phyloP scores from a whole-genome alignment of 352 stramenopile species.

The Hyphochytrium catenoides region DNA sequence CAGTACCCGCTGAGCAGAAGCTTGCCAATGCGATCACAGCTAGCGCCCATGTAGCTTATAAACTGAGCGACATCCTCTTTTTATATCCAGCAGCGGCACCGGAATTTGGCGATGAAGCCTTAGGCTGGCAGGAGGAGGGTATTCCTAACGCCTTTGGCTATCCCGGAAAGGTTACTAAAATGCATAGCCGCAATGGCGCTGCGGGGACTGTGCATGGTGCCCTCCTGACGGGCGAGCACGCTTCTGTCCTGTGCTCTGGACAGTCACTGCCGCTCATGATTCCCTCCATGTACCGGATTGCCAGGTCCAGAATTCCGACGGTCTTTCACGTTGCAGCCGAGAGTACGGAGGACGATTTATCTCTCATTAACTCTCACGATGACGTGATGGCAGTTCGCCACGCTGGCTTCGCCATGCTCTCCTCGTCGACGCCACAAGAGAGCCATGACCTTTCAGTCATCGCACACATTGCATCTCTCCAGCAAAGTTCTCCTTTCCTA shows the following conservation, averaged over 20 bases:
- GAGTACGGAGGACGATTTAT: conserved; percentile 21
- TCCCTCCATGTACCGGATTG: conserved; percentile 32
- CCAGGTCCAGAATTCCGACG: conserved; percentile 14
- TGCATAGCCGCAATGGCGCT: conserved; percentile 27
- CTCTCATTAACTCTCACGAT: conserved; percentile 29
- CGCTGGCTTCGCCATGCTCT: conserved; percentile 34
- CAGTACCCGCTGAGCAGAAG: too few relatives aligned
- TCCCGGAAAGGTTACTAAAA: conserved; percentile 26
- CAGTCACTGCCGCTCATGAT: conserved; percentile 45
- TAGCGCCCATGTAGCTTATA: conserved; percentile 21
- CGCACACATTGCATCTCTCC: conserved; percentile 30
- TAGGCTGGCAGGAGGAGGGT: conserved; percentile 7
- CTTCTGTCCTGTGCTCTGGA: conserved; percentile 26
- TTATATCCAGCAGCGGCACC: conserved; percentile 22
- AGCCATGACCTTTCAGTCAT: conserved; percentile 47
- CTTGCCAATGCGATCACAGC: too few relatives aligned
- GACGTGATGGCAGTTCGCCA: conserved; percentile 33
- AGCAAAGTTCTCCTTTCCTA: conserved; percentile 29
- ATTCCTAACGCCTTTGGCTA: too few relatives aligned
- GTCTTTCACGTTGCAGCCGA: conserved; percentile 40
- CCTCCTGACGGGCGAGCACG: conserved; percentile 20
- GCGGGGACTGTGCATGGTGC: conserved; percentile 27
- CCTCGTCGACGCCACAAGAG: conserved; percentile 33
- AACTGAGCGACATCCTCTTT: conserved; percentile 33
- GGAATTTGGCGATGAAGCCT: conserved; percentile 4